phyloP scores from a whole-genome alignment of 2,329 filamentous ascomycete genomes.

The Ophiostoma perfectum region DNA sequence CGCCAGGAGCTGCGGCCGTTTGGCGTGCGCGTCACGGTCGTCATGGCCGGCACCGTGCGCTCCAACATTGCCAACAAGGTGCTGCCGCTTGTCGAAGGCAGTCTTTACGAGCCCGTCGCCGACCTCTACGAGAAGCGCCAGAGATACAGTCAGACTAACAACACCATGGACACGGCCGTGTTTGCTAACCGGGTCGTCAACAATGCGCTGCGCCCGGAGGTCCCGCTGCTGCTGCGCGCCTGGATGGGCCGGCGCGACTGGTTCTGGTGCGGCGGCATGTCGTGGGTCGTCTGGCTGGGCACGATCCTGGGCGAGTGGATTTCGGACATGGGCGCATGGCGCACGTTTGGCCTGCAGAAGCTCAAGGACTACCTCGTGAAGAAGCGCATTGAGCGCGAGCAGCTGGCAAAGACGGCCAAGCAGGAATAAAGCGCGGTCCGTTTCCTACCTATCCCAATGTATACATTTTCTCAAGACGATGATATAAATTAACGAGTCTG shows the following conservation, averaged over 20 bases:
- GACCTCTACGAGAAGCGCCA: constrained; percentile 44
- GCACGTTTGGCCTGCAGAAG: constrained; percentile 34
- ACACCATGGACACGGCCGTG: constrained; percentile 40
- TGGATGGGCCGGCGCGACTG: constrained; percentile 41
- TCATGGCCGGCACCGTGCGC: constrained; percentile 49
- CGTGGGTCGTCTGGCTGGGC: constrained; percentile 38
- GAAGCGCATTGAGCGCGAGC: constrained; percentile 6
- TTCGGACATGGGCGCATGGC: constrained; percentile 34
- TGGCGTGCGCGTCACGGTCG: constrained; percentile 52
- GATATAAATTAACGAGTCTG: too few species aligned
- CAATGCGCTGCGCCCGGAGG: constrained; percentile 38
- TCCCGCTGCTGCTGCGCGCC: constrained; percentile 32
- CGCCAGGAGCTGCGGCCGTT: constrained; percentile 51
- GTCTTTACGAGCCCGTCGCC: constrained; percentile 43
- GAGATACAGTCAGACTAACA: constrained; percentile 45
- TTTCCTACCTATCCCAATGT: too few species aligned
- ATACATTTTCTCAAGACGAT: too few species aligned
- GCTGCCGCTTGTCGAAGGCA: constrained; percentile 40
- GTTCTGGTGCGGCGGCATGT: constrained; percentile 39
- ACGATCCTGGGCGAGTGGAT: constrained; percentile 42
- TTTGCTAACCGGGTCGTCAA: constrained; percentile 43
- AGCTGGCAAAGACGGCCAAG: constrained; percentile 11
- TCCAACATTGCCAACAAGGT: constrained; percentile 44
- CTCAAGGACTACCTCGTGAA: constrained; percentile 31
- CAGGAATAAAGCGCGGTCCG: background rate